Percentiles rank a stretch among this genome's conserved stretches.
These are phyloP conservation scores for Fusarium sp. DNA, from an alignment of 2,329 filamentous ascomycete species.

Conservation along the genomic window DNA sequence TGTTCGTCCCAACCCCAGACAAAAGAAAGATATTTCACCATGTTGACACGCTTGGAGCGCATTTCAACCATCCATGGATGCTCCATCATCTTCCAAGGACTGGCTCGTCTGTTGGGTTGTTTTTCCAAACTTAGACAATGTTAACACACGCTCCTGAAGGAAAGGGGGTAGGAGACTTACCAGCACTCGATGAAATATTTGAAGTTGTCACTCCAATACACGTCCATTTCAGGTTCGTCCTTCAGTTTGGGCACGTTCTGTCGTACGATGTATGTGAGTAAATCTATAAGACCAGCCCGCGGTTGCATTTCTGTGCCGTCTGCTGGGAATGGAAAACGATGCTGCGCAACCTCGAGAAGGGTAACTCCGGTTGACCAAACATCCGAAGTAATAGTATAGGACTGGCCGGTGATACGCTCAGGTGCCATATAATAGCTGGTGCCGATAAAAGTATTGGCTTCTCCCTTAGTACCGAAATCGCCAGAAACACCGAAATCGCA, in stretches of 20 bases:
- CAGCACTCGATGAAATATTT: slow-evolving; percentile 99
- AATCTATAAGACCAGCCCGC: slow-evolving; percentile 89
- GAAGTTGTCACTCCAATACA: slow-evolving; percentile 96
- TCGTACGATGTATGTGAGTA: slow-evolving; percentile 96
- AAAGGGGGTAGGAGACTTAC: slow-evolving; percentile 65
- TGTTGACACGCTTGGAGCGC: slow-evolving; percentile 95
- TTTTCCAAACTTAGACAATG: slow-evolving; percentile 80
- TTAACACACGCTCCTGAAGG: slow-evolving; percentile 32
- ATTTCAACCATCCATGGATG: slow-evolving; percentile 99
- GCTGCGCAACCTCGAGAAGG: slow-evolving; percentile 97
- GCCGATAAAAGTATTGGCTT: slow-evolving; percentile 98
- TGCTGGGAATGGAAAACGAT: slow-evolving; percentile 97
- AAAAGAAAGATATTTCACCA: slow-evolving; percentile 90
- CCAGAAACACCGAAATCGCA: slow-evolving; percentile 98
- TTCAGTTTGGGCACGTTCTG: slow-evolving; percentile 96
- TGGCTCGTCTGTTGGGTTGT: slow-evolving; percentile 84
- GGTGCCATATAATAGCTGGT: slow-evolving; percentile 99
- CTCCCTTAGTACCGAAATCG: slow-evolving; percentile 97
- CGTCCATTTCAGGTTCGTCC: slow-evolving; percentile 88
- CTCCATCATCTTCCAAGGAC: slow-evolving; percentile 98
- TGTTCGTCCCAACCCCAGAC: slow-evolving; percentile 93
- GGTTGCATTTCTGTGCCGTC: slow-evolving; percentile 97
- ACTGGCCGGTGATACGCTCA: slow-evolving; percentile 96
- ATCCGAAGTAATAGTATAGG: slow-evolving; percentile 97
- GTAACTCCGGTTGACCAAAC: slow-evolving; percentile 99